Evolutionary conservation across 2,329 filamentous ascomycete species (phyloP).

Genomic region (Didymella exigua): DNA sequence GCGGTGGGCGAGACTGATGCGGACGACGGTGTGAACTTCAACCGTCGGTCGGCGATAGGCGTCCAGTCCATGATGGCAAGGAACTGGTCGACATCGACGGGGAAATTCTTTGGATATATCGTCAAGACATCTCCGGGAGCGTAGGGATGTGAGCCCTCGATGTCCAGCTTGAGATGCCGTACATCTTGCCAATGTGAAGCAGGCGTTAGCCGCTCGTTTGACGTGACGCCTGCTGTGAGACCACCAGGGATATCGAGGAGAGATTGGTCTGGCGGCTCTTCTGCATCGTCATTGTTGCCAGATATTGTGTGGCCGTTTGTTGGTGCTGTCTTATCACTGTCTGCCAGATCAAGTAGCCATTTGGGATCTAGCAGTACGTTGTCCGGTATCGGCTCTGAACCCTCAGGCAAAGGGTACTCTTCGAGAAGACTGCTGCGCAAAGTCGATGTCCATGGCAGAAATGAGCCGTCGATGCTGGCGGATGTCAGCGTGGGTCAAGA

Average conservation of each 20-base stretch:
- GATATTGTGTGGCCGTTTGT: not conserved
- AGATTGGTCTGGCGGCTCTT: constrained; percentile 47
- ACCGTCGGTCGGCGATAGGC: constrained; percentile 69
- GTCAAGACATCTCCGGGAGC: constrained; percentile 78
- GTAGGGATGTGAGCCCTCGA: constrained; percentile 55
- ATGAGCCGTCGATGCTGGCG: constrained; percentile 76
- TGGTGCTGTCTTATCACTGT: constrained; percentile 19
- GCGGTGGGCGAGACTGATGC: constrained; percentile 44
- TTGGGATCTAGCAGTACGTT: constrained; percentile 77
- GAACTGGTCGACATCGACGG: constrained; percentile 77
- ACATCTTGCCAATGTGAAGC: constrained; percentile 90
- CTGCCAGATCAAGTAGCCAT: constrained; percentile 61
- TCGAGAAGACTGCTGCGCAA: constrained; percentile 71
- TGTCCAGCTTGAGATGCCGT: constrained; percentile 71
- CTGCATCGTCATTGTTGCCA: constrained; percentile 6
- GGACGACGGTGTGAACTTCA: constrained; percentile 59
- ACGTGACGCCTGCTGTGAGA: constrained; percentile 62
- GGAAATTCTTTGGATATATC: constrained; percentile 87
- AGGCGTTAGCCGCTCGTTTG: constrained; percentile 78
- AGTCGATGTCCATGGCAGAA: constrained; percentile 75
- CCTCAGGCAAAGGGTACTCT: constrained; percentile 71
- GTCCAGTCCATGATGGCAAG: constrained; percentile 82
- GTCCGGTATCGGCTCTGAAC: constrained; percentile 71
- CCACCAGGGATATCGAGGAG: constrained; percentile 64
- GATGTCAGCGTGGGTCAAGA: not conserved